A percentile compares a stretch with the other conserved stretches of the same genome.
phyloP scores from a whole-genome alignment of 768 basidiomycete genomes.

The Steccherinum ochraceum region DNA sequence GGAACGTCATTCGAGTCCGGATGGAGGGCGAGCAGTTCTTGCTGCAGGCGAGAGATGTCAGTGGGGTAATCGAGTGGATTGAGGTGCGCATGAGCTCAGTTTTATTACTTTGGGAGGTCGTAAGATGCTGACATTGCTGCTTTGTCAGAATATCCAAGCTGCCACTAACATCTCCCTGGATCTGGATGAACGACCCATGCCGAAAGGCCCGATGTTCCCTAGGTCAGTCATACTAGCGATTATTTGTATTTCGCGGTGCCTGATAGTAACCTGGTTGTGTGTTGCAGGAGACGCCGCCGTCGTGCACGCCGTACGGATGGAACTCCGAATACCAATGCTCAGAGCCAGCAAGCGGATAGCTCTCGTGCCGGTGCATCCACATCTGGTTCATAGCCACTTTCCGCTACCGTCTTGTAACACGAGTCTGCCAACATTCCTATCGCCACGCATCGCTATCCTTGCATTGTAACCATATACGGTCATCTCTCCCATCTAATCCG shows the following conservation, averaged over 20 bases:
- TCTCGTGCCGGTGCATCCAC: neutral
- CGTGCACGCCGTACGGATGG: conserved; percentile 5
- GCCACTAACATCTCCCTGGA: conserved; percentile 90
- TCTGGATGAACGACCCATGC: conserved; percentile 89
- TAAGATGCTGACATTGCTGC: conserved; percentile 5
- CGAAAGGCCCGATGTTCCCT: conserved; percentile 81
- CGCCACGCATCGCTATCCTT: neutral
- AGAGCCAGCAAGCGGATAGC: neutral
- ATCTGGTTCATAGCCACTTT: neutral
- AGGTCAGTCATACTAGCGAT: conserved; percentile 40
- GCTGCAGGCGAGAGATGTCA: conserved; percentile 78
- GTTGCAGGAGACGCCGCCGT: conserved; percentile 10
- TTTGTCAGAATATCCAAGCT: conserved; percentile 72
- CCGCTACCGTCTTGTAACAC: neutral
- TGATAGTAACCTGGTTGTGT: neutral
- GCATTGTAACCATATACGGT: neutral
- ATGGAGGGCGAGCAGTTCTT: conserved; percentile 97
- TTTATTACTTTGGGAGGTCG: neutral
- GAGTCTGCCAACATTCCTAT: neutral
- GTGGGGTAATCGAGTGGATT: conserved; percentile 90
- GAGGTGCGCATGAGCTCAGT: conserved; percentile 50
- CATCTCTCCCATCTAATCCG: neutral
- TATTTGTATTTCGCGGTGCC: neutral
- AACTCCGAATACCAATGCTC: neutral
- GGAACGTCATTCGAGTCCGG: conserved; percentile 88